Conservation (phyloP, 163 green algal genomes). For the Scenedesmus sp. region DNA sequence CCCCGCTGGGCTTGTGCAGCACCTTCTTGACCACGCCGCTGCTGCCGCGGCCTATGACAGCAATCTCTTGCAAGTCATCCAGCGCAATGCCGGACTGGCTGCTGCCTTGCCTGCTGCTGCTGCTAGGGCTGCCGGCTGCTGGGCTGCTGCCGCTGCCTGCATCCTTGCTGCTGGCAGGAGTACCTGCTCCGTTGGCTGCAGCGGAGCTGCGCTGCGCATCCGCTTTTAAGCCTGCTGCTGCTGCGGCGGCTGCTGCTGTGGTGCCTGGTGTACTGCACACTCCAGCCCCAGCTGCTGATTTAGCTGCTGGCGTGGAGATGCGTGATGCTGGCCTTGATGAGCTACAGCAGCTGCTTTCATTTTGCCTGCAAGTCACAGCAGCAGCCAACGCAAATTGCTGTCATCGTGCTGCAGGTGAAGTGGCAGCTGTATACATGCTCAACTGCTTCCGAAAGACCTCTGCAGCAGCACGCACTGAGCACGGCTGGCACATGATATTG, state of each 20-base stretch:
- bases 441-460: too few relatives aligned
- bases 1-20: conserved; percentile 66
- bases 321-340: not conserved
- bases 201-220: not conserved
- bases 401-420: not conserved
- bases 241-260: not conserved
- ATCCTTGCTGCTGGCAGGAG: not conserved
- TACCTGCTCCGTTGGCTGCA: not conserved
- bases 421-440: not conserved
- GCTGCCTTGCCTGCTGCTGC: conserved; percentile 3
- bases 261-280: not conserved
- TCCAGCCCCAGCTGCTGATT: not conserved
- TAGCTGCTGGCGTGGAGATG: not conserved
- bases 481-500: not conserved
- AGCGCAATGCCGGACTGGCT: conserved; percentile 53
- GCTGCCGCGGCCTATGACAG: conserved; percentile 77
- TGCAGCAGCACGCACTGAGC: not conserved
- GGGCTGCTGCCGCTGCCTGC: not conserved
- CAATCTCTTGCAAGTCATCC: conserved; percentile 76
- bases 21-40: conserved; percentile 85
- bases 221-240: conserved; percentile 4
- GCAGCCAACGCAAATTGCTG: not conserved
- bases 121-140: not conserved
- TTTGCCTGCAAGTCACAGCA: not conserved
- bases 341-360: not conserved